Percentiles rank a stretch among this genome's conserved stretches.
phyloP scores from a whole-genome alignment of 192 early-diverging fungal genomes.

The Dimargaris xerosporica region DNA sequence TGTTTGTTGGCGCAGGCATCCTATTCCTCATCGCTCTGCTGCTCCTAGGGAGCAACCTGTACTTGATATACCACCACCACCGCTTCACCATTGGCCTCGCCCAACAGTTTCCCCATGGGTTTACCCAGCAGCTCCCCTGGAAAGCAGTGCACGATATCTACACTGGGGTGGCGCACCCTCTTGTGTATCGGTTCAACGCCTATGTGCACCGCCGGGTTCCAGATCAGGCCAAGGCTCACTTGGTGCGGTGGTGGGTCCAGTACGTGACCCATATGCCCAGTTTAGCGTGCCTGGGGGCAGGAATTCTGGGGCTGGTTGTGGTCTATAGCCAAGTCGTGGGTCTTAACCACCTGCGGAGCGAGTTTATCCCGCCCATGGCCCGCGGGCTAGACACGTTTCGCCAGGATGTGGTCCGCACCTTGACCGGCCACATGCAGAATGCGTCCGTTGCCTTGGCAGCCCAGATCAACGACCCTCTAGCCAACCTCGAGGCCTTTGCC shows the following conservation, averaged over 20 bases:
- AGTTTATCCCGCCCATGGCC: constrained; percentile 20
- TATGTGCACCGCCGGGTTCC: not conserved
- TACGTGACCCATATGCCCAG: constrained; percentile 25
- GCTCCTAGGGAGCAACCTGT: not conserved
- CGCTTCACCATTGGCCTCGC: too few species aligned
- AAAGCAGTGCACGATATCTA: not conserved
- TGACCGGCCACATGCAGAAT: constrained; percentile 16
- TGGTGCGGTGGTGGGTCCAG: constrained; percentile 26
- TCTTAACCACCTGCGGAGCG: constrained; percentile 21
- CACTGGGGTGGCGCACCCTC: not conserved
- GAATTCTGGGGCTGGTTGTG: constrained; percentile 17
- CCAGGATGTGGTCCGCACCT: constrained; percentile 14
- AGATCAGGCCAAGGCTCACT: not conserved
- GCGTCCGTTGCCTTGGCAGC: constrained; percentile 19
- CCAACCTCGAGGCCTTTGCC: constrained; percentile 13
- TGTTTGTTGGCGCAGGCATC: not conserved
- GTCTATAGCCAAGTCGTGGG: constrained; percentile 18
- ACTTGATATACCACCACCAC: not conserved
- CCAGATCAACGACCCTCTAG: constrained; percentile 19
- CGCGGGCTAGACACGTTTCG: constrained; percentile 18
- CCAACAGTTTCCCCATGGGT: too few species aligned
- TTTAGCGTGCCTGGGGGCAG: constrained; percentile 26
- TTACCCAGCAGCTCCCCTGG: not conserved
- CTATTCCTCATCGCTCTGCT: not conserved
- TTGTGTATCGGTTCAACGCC: not conserved